These are phyloP conservation scores for Cotoneaster glaucophyllus DNA, from an alignment of 306 rosid species.

Conservation along the genomic window DNA sequence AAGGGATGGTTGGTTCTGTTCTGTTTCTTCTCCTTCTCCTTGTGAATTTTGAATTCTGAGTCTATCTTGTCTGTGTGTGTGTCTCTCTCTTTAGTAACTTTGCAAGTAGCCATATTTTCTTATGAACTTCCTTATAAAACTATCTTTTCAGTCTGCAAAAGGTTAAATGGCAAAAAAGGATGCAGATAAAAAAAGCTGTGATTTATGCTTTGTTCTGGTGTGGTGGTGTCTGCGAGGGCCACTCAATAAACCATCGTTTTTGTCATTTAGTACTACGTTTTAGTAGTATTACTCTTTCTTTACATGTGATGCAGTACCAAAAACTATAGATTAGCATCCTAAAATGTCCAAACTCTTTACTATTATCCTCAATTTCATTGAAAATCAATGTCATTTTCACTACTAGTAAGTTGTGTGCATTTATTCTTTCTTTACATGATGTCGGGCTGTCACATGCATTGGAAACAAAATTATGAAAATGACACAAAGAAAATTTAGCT, in stretches of 20 bases:
- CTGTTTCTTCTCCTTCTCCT: background rate
- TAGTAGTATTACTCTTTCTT: no score
- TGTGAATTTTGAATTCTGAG: background rate
- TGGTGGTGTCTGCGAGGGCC: conserved; percentile 8
- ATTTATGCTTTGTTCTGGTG: background rate
- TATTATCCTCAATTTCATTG: background rate
- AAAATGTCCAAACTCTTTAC: background rate
- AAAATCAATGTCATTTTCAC: background rate
- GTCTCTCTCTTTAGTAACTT: background rate
- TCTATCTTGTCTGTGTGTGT: background rate
- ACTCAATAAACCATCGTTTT: background rate
- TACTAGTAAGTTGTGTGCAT: background rate
- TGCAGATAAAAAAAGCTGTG: conserved; percentile 10
- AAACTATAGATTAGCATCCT: background rate
- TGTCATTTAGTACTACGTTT: background rate
- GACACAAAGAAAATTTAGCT: background rate
- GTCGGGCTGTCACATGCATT: background rate
- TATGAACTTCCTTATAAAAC: background rate
- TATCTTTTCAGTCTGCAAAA: background rate
- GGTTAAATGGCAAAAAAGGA: background rate
- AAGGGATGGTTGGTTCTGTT: conserved; percentile 1
- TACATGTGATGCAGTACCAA: no score
- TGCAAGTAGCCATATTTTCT: background rate
- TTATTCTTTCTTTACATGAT: background rate
- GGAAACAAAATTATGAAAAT: background rate